These are phyloP conservation scores for Martiniozyma abietophila DNA, from an alignment of 805 yeast species.

Conservation along the genomic window DNA sequence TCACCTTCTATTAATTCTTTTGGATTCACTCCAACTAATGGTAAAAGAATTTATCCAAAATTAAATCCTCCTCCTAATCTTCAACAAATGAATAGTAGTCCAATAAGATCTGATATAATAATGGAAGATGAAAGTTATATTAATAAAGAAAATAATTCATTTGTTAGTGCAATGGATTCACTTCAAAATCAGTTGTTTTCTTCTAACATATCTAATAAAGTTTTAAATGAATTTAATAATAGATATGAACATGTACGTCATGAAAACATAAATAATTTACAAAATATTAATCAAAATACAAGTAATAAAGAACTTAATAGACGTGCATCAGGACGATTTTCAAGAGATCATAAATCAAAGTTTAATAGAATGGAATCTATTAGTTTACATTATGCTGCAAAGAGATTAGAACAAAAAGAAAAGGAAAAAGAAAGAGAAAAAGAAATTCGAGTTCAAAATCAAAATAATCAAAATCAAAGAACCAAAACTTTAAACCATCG, in stretches of 20 bases:
- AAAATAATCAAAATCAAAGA: background rate
- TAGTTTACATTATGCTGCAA: constrained; percentile 37
- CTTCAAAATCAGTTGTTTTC: constrained; percentile 40
- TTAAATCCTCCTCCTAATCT: constrained; percentile 12
- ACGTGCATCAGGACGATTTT: constrained; percentile 30
- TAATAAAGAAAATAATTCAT: constrained; percentile 22
- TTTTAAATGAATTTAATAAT: constrained; percentile 34
- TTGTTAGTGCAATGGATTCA: constrained; percentile 23
- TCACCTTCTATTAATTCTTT: constrained; percentile 22
- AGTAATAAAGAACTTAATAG: constrained; percentile 18
- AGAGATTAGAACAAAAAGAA: constrained; percentile 14
- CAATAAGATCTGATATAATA: constrained; percentile 9
- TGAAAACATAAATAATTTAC: constrained; percentile 19
- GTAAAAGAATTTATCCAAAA: constrained; percentile 21
- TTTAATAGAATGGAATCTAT: constrained; percentile 43
- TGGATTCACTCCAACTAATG: constrained; percentile 25
- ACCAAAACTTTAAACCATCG: constrained; percentile 1
- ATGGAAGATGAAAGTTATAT: constrained; percentile 22
- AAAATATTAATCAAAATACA: constrained; percentile 18
- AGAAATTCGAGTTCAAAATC: background rate
- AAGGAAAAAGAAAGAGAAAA: constrained; percentile 1
- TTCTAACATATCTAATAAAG: constrained; percentile 35
- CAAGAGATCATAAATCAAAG: constrained; percentile 37
- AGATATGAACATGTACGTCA: constrained; percentile 32
- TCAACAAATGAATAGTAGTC: constrained; percentile 2